Evolutionary conservation across 495 filamentous ascomycete genomes (phyloP).

Genomic region (Tuber umbilicatum): DNA sequence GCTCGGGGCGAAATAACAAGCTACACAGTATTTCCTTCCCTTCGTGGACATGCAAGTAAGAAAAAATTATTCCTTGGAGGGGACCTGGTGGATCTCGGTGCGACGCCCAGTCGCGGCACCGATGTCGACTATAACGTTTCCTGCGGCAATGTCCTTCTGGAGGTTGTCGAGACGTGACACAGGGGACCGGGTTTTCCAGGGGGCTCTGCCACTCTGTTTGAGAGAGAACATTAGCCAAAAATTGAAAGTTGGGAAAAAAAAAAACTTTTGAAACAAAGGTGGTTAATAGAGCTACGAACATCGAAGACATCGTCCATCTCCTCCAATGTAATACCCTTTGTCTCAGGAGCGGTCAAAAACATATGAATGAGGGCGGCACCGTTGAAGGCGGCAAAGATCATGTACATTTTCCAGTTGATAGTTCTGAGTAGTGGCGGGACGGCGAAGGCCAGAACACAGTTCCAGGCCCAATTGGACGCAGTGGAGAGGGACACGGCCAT

Average conservation of each 20-base stretch:
- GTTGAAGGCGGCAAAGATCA: slow-evolving; percentile 50
- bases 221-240: slow-evolving; percentile 6
- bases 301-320: slow-evolving; percentile 50
- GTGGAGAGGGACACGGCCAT: slow-evolving; percentile 61
- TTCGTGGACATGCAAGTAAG: not conserved
- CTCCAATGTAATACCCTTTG: slow-evolving; percentile 48
- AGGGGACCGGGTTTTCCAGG: slow-evolving; percentile 48
- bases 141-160: slow-evolving; percentile 50
- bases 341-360: slow-evolving; percentile 55
- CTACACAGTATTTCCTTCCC: not conserved
- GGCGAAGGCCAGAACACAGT: slow-evolving; percentile 41
- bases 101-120: slow-evolving; percentile 15
- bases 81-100: not conserved
- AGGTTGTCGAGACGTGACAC: slow-evolving; percentile 49
- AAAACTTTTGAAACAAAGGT: not conserved
- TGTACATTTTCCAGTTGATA: slow-evolving; percentile 55
- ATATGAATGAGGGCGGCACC: slow-evolving; percentile 54
- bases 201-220: slow-evolving; percentile 44
- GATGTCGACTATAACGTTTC: slow-evolving; percentile 46
- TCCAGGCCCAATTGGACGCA: slow-evolving; percentile 57
- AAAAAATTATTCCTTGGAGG: not conserved
- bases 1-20: not conserved
- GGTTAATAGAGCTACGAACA: slow-evolving; percentile 11
- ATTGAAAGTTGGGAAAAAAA: no score
- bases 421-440: slow-evolving; percentile 51